Conservation (phyloP, 768 basidiomycete genomes). For the Amanita fuliginea region DNA sequence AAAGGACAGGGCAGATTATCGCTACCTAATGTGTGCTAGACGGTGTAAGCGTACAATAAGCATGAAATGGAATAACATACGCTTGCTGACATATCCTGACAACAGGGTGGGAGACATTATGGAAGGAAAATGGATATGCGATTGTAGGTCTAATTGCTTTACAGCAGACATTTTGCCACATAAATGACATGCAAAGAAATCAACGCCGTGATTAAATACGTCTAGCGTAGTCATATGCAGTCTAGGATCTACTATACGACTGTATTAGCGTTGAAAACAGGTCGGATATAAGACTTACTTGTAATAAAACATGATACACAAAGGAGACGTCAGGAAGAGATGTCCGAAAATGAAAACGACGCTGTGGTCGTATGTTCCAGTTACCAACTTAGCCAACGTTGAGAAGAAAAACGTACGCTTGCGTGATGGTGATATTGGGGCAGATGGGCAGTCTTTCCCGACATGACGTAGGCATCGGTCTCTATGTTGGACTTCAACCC, state of each 20-base stretch:
- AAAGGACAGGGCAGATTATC: no score
- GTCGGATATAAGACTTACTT: not conserved
- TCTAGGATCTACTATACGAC: not conserved
- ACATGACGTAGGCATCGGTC: conserved; percentile 1
- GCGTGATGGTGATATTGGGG: not conserved
- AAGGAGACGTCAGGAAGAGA: not conserved
- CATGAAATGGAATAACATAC: no score
- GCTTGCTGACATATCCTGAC: no score
- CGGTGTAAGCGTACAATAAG: no score
- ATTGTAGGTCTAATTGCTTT: no score
- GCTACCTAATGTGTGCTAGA: no score
- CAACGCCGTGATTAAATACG: no score
- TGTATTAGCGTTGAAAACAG: not conserved
- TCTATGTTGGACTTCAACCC: not conserved
- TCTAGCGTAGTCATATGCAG: no score
- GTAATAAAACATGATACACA: not conserved
- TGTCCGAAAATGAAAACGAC: not conserved
- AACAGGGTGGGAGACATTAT: no score
- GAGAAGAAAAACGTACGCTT: not conserved
- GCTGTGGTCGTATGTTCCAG: not conserved
- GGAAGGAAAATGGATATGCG: no score
- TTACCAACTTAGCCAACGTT: not conserved
- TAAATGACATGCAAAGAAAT: no score
- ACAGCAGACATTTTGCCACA: no score
- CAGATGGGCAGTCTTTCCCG: not conserved